Conservation (phyloP, 345 rosid genomes). For the Tarenaya hassleriana region DNA sequence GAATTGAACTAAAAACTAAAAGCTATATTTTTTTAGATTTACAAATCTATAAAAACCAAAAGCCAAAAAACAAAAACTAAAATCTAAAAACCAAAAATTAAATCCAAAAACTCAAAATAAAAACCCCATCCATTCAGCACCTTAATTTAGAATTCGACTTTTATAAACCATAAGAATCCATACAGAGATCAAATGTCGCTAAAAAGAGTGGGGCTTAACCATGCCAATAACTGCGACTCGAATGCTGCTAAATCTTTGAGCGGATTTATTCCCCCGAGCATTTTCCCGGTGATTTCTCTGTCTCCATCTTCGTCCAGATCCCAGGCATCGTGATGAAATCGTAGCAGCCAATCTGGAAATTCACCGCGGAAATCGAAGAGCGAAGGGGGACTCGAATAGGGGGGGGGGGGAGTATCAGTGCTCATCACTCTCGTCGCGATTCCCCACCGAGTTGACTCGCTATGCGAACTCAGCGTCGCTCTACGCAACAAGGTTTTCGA, state of each 20-base stretch:
- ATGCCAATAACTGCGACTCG: slow-evolving; percentile 4
- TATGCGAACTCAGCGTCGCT: slow-evolving; percentile 57
- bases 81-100: too few species aligned
- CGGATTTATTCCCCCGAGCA: slow-evolving; percentile 7
- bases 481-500: slow-evolving; percentile 44
- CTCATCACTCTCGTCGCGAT: slow-evolving; percentile 26
- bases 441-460: slow-evolving; percentile 33
- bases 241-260: slow-evolving; percentile 5
- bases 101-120: too few species aligned
- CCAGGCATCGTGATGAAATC: slow-evolving; percentile 11
- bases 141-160: too few species aligned
- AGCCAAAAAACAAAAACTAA: too few species aligned
- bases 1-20: too few species aligned
- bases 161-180: too few species aligned
- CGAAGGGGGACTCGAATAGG: slow-evolving; percentile 7
- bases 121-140: too few species aligned
- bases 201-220: too few species aligned
- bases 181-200: too few species aligned
- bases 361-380: background rate
- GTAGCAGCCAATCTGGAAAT: background rate
- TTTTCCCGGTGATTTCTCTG: slow-evolving; percentile 9
- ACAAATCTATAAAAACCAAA: too few species aligned
- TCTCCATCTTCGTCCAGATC: slow-evolving; percentile 20
- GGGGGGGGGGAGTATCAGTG: slow-evolving; percentile 19
- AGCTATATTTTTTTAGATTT: too few species aligned